Base-by-base conservation (phyloP, 2,329 filamentous ascomycete genomes). In the Alternaria panax region DNA sequence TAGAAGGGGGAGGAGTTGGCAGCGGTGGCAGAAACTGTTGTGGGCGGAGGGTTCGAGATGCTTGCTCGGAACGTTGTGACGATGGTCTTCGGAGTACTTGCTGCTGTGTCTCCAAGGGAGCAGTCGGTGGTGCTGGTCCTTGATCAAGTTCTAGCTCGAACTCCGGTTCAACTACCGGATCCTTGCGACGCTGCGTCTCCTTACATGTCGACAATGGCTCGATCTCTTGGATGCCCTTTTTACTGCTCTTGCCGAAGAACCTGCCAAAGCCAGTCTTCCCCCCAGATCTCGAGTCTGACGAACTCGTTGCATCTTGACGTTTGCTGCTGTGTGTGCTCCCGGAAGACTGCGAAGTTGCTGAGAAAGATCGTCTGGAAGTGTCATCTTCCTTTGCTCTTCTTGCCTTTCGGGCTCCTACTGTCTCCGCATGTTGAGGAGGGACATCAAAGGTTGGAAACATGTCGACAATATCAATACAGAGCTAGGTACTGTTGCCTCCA, bases 371-470 rank as follows among this genome's bases (percentile, higher is more conserved):
- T 24, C 63, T 63, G 32, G 62, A 57, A 22, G 54, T 59, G 8
- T 66, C 66, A 18, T 68, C 63, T 50, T 71, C 64, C 50, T 59
- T 69, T 32, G 64, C 68, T 48, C 52, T 66, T 46, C 69, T 65
- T 20, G 64, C 57, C 55, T 69, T 72, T 54, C 69, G 66, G 30
- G 67, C 68, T 25, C 69, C 65, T 28, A 71, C 63, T 4, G 69
- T 72, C 60, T 72, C 69, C 12, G 69, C 65, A 46, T 72, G 68
- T 42, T 63, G 60, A 14, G 69, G 66, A 47, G 68, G 69, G 32
- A 70, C 63, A 55, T 71, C 68, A 51, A 71, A 72, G 24, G 68
- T 71, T 40, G 69, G 69, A 50, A 72, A 72, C 69, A 72, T 72
- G 43, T 45, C 51, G 63, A 54, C 46, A 36, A 51, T 42, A 51